These are phyloP conservation scores for Wallacemonas sp. DNA, from an alignment of 208 protist species.

Conservation along the genomic window DNA sequence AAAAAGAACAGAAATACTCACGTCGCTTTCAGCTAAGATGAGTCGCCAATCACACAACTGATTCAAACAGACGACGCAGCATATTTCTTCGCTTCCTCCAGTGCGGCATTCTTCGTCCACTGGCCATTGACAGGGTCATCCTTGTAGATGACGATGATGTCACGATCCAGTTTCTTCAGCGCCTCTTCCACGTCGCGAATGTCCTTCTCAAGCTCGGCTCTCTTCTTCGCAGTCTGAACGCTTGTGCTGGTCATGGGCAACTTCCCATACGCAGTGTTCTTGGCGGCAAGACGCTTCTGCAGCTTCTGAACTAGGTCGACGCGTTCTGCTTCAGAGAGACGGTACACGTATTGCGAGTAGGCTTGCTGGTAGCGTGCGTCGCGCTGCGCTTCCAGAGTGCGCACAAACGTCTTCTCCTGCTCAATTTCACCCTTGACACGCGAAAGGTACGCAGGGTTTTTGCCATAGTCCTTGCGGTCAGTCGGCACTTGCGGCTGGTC, in stretches of 20 bases:
- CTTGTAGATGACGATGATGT: slow-evolving; percentile 89
- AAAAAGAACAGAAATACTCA: too few relatives aligned
- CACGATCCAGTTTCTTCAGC: slow-evolving; percentile 79
- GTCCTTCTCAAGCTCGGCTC: slow-evolving; percentile 65
- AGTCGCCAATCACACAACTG: background rate
- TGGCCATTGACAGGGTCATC: slow-evolving; percentile 79
- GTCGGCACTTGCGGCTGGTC: slow-evolving; percentile 66
- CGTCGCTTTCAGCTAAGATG: too few relatives aligned
- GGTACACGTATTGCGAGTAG: slow-evolving; percentile 67
- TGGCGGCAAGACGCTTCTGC: slow-evolving; percentile 60
- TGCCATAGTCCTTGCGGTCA: slow-evolving; percentile 79
- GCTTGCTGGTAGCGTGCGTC: slow-evolving; percentile 34
- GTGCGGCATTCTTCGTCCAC: slow-evolving; percentile 73
- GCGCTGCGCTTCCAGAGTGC: slow-evolving; percentile 62
- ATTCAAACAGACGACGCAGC: slow-evolving; percentile 9
- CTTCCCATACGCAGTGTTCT: slow-evolving; percentile 68
- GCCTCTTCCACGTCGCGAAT: slow-evolving; percentile 81
- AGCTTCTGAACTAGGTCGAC: slow-evolving; percentile 70
- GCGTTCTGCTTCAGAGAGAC: slow-evolving; percentile 76
- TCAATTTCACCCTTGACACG: slow-evolving; percentile 89
- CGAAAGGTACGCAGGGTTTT: slow-evolving; percentile 82
- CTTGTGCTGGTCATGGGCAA: slow-evolving; percentile 91
- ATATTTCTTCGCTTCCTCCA: slow-evolving; percentile 71
- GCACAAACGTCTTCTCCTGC: slow-evolving; percentile 80
- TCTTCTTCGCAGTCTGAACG: slow-evolving; percentile 50